Conservation (phyloP, 2,329 filamentous ascomycete genomes). For the Triangularia verruculosa region DNA sequence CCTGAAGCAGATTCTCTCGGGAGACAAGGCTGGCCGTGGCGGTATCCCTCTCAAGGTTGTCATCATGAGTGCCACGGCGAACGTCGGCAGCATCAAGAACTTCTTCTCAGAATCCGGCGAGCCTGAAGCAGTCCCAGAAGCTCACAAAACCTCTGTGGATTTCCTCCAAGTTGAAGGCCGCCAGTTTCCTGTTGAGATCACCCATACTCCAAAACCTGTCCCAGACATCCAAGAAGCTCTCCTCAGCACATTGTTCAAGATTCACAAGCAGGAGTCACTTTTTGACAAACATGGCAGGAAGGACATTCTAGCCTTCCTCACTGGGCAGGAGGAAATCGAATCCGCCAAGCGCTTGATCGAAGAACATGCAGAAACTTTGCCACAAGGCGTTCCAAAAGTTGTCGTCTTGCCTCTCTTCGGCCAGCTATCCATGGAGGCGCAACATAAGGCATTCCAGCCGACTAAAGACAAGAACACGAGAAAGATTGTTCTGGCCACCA, state of each 20-base stretch:
- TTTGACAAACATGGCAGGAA: conserved; percentile 55
- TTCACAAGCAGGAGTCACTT: conserved; percentile 84
- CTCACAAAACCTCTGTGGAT: conserved; percentile 32
- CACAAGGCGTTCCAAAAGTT: conserved; percentile 70
- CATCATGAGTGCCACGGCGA: conserved; percentile 95
- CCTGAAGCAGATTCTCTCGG: conserved; percentile 69
- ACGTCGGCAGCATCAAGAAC: conserved; percentile 71
- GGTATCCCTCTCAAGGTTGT: conserved; percentile 80
- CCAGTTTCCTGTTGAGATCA: conserved; percentile 77
- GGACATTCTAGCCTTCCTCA: conserved; percentile 91
- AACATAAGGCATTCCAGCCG: conserved; percentile 81
- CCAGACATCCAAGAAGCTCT: conserved; percentile 80
- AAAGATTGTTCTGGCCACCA: conserved; percentile 89
- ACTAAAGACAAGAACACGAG: conserved; percentile 69
- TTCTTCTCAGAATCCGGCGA: conserved; percentile 65
- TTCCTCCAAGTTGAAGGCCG: conserved; percentile 74
- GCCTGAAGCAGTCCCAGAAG: too few relatives aligned
- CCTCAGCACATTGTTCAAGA: conserved; percentile 77
- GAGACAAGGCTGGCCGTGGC: conserved; percentile 61
- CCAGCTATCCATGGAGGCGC: conserved; percentile 79
- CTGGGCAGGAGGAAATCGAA: conserved; percentile 91
- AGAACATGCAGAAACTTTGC: conserved; percentile 70
- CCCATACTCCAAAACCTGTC: conserved; percentile 71
- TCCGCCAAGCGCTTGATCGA: conserved; percentile 75
- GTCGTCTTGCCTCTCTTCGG: conserved; percentile 81